Base-by-base conservation (phyloP, 1,284 basidiomycete genomes). In the Athelia sp. region DNA sequence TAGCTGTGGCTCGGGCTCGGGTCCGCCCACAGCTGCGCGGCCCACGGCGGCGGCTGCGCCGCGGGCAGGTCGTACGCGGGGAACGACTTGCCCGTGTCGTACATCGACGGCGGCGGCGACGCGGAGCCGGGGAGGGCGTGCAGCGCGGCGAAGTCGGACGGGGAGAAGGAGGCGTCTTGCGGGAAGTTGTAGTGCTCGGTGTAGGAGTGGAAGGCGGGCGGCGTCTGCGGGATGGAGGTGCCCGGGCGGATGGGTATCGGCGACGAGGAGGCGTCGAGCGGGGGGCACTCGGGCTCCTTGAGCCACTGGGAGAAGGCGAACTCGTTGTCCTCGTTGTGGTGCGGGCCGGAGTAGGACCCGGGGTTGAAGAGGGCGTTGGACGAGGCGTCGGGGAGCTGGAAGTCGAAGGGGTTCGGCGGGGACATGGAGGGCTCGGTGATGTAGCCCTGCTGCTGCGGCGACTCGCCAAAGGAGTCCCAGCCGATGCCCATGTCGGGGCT, bases 211-310 rank as follows among this genome's bases (percentile, higher is more conserved):
- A 77, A 74, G 10, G 68, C 59, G n/a, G 71, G 62, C 32, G 70
- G 67, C 23, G 74, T 64, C 47, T 68, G 64, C 54, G 62, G 69
- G 57, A 59, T 61, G 50, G 62, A 68, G 40, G 68, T 61, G 32
- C 71, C 61, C 31, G 73, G 68, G 32, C 82, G 79, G 52, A 83
- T 82, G 54, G 82, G 74, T 61, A 85, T 84, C 32, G 85, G 82
- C 0, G 80, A 76, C 2, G 78, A 73, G 3, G 76, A 70, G n/a
- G 75, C 68, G 45, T 77, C 74, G 23, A 69, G 54, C 29, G 68
- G 60, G 1, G 65, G 57, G 43, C 70, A 60, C 46, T 78, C 74
- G 35, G 74, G 62, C 61, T 87, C 85, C 57, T 76, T 73, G 48
- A 84, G 71, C 82, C 84, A 85, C 55, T 72, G 69, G 2, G 73